phyloP scores from a whole-genome alignment of 768 basidiomycete genomes.

The Leccinellum albellum region DNA sequence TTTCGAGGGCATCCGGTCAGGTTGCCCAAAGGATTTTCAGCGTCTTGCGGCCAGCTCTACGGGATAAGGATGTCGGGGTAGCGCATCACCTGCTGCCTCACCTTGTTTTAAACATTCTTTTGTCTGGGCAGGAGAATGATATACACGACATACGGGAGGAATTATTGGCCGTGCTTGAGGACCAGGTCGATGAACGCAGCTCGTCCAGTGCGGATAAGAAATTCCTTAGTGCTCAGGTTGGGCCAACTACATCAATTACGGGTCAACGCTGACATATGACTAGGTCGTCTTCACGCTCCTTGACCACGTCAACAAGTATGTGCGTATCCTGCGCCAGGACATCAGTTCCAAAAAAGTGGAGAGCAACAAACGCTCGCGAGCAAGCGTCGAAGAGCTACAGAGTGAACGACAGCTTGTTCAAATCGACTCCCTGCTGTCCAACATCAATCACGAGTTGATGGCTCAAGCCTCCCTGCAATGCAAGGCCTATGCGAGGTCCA shows the following conservation, averaged over 20 bases:
- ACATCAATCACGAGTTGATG: conserved; percentile 84
- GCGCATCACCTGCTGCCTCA: conserved; percentile 90
- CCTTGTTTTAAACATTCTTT: conserved; percentile 79
- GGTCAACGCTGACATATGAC: not conserved
- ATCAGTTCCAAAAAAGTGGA: conserved; percentile 48
- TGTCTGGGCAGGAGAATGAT: conserved; percentile 66
- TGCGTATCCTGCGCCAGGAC: conserved; percentile 71
- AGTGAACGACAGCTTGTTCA: conserved; percentile 59
- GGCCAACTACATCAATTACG: conserved; percentile 1
- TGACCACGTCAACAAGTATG: conserved; percentile 92
- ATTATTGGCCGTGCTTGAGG: conserved; percentile 75
- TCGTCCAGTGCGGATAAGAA: conserved; percentile 71
- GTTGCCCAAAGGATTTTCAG: conserved; percentile 69
- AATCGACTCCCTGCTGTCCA: conserved; percentile 79
- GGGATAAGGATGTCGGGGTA: conserved; percentile 91
- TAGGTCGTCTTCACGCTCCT: conserved; percentile 92
- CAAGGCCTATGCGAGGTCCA: conserved; percentile 87
- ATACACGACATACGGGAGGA: conserved; percentile 67
- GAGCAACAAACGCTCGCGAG: conserved; percentile 45
- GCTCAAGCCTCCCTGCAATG: conserved; percentile 92
- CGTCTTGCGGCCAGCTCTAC: conserved; percentile 72
- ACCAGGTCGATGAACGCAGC: conserved; percentile 71
- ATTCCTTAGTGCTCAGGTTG: conserved; percentile 89
- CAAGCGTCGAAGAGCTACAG: conserved; percentile 32
- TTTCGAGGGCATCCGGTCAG: conserved; percentile 55